Conservation (phyloP, 257 asterid genomes). For the Solanum chilense region DNA sequence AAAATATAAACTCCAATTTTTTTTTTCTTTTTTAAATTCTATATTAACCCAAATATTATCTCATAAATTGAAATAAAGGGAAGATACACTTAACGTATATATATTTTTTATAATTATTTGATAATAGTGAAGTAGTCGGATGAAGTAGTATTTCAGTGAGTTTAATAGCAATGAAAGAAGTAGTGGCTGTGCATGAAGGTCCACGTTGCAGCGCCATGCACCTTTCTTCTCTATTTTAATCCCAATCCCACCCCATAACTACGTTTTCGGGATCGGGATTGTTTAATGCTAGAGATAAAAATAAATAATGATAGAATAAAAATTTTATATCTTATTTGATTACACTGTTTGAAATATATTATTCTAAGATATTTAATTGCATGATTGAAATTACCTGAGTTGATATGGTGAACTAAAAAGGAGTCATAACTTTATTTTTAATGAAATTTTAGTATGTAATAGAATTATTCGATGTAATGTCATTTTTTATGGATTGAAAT, state of each 20-base stretch:
- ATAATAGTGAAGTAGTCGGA: background rate
- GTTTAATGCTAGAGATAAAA: no score
- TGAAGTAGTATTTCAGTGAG: background rate
- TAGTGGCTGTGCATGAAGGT: background rate
- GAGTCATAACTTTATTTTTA: background rate
- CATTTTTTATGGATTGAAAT: no score
- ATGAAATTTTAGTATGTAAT: background rate
- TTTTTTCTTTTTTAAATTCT: background rate
- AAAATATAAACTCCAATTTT: background rate
- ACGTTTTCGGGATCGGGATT: background rate
- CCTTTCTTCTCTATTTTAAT: background rate
- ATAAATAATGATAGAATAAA: no score
- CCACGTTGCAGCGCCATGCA: background rate
- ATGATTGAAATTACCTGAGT: no score
- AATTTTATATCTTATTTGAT: no score
- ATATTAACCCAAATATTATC: background rate
- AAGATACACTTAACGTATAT: background rate
- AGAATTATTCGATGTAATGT: background rate
- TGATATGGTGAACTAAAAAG: background rate
- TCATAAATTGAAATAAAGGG: background rate
- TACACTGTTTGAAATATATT: no score
- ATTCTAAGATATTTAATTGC: fast-evolving
- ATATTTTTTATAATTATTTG: background rate
- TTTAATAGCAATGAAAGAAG: background rate
- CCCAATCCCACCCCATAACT: background rate